Base-by-base conservation (phyloP, 345 rosid species). In the Alliaria petiolata region DNA sequence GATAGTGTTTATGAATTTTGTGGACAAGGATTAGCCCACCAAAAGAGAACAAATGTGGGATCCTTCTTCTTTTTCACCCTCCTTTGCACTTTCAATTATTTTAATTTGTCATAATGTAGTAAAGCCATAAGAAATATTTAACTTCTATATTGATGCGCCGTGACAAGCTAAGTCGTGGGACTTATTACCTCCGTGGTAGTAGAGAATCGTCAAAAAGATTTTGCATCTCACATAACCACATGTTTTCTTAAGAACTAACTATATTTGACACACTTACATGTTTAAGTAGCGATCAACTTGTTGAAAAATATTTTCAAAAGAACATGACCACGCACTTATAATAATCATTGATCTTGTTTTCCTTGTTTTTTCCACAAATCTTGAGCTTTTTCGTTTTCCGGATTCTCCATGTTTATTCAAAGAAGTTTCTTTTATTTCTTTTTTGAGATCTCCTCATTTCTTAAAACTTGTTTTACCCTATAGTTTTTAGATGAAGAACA, bases 11-110 rank as follows among this genome's bases (percentile, higher is more conserved):
- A 35, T 38, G 54, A 67, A 62, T 44, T 61, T 44, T 69, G 74
- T 68, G 69, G 70, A 75, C 74, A 59, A 74, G 35, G 67, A 22
- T 12, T 67, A 75, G 69, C 64, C 57, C 57, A 75, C 75, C 65
- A 60, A 52, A 69, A 53, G 34, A 35, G 62, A 69, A 62, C 36
- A 61, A 46, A 49, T 62, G 42, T 31, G 40, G 57, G 58, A 67
- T 68, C 25, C 67, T 58, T 46, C 22, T 42, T 74, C 43, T 10
- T 67, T 51, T 66, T 58, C n/a, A 43, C 46, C 44, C 39, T 38
- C 54, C 70, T 33, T 72, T 42, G 19, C 6, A 45, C 63, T 44
- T 69, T 75, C 15, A 45, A 11, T 44, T 75, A 53, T 26, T 67
- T 65, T 69, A 52, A 42, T 69, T 46, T 28, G 50, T 69, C 75